phyloP scores from a whole-genome alignment of 176 grass and related monocot species.

The Zea luxurians region DNA sequence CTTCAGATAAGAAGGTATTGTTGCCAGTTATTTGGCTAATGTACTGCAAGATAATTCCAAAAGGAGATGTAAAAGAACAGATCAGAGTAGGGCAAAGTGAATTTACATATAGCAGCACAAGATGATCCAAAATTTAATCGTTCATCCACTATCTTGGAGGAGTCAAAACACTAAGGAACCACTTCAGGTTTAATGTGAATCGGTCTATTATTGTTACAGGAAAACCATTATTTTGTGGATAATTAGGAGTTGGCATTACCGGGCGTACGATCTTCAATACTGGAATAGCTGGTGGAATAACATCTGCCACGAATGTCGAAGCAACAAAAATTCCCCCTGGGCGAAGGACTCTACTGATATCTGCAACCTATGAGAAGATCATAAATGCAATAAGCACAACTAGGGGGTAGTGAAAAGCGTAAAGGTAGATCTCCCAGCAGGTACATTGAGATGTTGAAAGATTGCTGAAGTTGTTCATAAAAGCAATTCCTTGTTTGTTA shows the following conservation, averaged over 20 bases:
- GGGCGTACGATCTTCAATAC: slow-evolving; percentile 56
- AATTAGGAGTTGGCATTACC: slow-evolving; percentile 46
- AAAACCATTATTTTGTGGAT: slow-evolving; percentile 21
- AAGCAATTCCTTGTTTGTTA: neutral
- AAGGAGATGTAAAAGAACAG: slow-evolving; percentile 8
- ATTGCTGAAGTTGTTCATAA: neutral
- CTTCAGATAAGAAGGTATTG: slow-evolving; percentile 72
- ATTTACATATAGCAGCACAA: slow-evolving; percentile 23
- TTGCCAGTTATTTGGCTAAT: slow-evolving; percentile 53
- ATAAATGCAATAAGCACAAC: neutral
- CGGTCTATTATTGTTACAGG: neutral
- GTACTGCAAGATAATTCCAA: slow-evolving; percentile 55
- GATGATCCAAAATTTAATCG: slow-evolving; percentile 12
- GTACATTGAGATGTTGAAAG: neutral
- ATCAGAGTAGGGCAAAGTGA: slow-evolving; percentile 19
- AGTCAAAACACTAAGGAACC: neutral
- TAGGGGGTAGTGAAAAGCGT: neutral
- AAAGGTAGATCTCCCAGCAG: neutral
- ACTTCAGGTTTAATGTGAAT: slow-evolving; percentile 3
- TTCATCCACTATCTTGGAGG: neutral
- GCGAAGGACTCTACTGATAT: slow-evolving; percentile 79
- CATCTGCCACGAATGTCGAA: slow-evolving; percentile 73
- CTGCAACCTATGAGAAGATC: slow-evolving; percentile 58
- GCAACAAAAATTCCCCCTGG: slow-evolving; percentile 86
- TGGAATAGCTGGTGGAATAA: slow-evolving; percentile 52